Evolutionary conservation across 148 eudicot genomes (phyloP).

Genomic region (Cornus florida): DNA sequence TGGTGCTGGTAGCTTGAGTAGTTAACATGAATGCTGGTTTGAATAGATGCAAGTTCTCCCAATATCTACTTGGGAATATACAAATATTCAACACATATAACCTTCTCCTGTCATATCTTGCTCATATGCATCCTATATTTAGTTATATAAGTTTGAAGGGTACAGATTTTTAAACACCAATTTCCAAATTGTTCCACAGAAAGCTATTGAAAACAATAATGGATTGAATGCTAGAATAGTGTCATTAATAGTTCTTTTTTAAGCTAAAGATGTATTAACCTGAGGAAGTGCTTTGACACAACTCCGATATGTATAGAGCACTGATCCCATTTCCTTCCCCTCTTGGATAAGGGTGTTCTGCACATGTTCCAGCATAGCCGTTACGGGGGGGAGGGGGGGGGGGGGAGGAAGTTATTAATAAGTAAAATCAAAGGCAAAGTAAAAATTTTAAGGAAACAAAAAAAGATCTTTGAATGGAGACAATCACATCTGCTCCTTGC

Average conservation of each 20-base stretch:
- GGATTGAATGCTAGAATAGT: not conserved
- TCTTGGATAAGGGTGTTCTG: conserved; percentile 85
- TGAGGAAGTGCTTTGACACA: conserved; percentile 99
- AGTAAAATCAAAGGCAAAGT: conserved; percentile 3
- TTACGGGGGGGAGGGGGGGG: not conserved
- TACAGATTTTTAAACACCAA: not conserved
- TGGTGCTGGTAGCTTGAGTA: too few relatives aligned
- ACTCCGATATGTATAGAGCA: conserved; percentile 91
- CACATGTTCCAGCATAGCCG: conserved; percentile 17
- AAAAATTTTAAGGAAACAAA: not conserved
- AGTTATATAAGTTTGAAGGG: not conserved
- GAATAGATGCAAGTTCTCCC: too few relatives aligned
- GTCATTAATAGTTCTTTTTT: not conserved
- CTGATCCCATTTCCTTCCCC: conserved; percentile 93
- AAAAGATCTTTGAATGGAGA: not conserved
- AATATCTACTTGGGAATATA: too few relatives aligned
- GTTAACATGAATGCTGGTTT: too few relatives aligned
- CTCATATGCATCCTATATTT: too few relatives aligned
- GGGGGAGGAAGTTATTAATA: not conserved
- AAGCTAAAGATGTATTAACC: conserved; percentile 37
- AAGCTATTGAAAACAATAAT: not conserved
- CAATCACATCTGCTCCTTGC: conserved; percentile 6
- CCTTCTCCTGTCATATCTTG: too few relatives aligned
- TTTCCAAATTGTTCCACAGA: not conserved
- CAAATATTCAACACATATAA: too few relatives aligned